These are phyloP conservation scores for Dysphania ambrosioides DNA, from an alignment of 148 eudicot species.

Conservation along the genomic window DNA sequence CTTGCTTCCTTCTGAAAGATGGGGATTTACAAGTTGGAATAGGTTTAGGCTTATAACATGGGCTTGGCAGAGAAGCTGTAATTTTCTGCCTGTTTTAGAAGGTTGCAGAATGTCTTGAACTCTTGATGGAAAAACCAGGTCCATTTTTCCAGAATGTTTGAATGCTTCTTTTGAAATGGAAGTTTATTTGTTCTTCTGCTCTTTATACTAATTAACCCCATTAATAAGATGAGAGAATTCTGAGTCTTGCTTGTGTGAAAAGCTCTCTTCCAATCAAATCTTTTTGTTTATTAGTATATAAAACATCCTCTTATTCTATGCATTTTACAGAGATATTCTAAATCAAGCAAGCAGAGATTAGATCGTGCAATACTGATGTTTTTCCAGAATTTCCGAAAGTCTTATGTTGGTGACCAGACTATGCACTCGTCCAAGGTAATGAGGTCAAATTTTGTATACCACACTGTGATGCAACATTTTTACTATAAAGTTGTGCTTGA, in stretches of 20 bases:
- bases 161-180: not conserved
- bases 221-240: not conserved
- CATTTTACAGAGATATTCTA: constrained; percentile 64
- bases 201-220: not conserved
- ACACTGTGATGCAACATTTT: not conserved
- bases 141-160: no score
- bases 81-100: not conserved
- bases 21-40: not conserved
- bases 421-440: constrained; percentile 86
- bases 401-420: constrained; percentile 83
- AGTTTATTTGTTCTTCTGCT: not conserved
- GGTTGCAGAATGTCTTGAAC: not conserved
- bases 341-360: constrained; percentile 77
- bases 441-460: not conserved
- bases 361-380: constrained; percentile 77
- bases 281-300: not conserved
- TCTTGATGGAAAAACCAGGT: not conserved
- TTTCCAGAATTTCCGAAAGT: constrained; percentile 71
- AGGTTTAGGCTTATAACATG: not conserved
- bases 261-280: not conserved
- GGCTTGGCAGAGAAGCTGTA: not conserved
- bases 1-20: not conserved
- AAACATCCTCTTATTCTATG: constrained; percentile 1
- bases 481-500: constrained; percentile 15
- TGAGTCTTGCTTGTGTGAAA: not conserved